Evolutionary conservation across 345 rosid species (phyloP).

Genomic region (Ailanthus altissimus): DNA sequence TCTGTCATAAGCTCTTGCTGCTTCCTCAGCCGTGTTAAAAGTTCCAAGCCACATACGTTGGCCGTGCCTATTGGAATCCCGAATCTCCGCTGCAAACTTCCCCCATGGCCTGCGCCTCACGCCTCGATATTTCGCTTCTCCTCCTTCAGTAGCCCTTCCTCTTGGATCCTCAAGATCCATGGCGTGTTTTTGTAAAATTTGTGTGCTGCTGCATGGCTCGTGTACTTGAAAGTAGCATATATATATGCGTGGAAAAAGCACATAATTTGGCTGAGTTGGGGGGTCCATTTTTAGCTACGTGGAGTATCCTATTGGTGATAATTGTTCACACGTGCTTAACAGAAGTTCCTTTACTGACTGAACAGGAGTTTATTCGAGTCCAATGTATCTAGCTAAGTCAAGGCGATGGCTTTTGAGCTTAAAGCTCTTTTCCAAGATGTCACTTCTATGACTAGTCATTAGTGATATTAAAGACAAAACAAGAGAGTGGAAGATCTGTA

Average conservation of each 20-base stretch:
- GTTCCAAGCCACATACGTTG: constrained; percentile 94
- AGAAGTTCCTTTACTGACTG: constrained; percentile 29
- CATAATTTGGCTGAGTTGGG: constrained; percentile 14
- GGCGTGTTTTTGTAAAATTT: background rate
- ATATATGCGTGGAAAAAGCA: constrained; percentile 22
- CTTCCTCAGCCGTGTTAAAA: constrained; percentile 84
- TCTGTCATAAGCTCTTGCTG: constrained; percentile 83
- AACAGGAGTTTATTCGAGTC: constrained; percentile 6
- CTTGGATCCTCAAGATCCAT: constrained; percentile 33
- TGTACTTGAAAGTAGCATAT: constrained; percentile 15
- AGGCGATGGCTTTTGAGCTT: constrained; percentile 45
- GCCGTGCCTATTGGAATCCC: constrained; percentile 71
- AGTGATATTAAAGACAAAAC: background rate
- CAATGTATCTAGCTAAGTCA: constrained; percentile 56
- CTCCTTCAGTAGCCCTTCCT: constrained; percentile 20
- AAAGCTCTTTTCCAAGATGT: constrained; percentile 2
- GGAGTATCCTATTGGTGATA: constrained; percentile 18
- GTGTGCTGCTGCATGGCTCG: constrained; percentile 33
- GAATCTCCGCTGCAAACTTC: constrained; percentile 88
- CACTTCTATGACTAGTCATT: background rate
- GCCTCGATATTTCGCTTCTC: constrained; percentile 61
- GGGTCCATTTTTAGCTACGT: constrained; percentile 26
- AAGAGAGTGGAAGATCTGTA: background rate
- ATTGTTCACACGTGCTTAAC: constrained; percentile 16
- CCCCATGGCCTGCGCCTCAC: constrained; percentile 93